Evolutionary conservation across 768 basidiomycete genomes (phyloP), one percentile per base, ranked within the genome.

Genomic region (Suillus bovinus): DNA sequence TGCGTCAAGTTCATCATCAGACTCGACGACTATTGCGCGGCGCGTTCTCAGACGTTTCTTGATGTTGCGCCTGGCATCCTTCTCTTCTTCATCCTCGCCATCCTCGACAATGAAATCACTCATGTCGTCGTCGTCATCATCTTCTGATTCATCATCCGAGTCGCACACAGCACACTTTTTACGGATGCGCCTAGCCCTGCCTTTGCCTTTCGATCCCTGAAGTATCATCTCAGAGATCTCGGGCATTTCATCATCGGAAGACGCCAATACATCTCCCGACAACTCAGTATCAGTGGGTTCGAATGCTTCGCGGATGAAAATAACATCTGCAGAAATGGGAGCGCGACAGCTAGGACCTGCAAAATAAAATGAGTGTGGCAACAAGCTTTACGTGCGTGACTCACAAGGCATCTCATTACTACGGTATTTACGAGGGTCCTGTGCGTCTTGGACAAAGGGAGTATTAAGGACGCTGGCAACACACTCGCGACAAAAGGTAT

Each of bases 401-500:
- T 64, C 71, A 85, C 87, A 87, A 47, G 83, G 79, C 9, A 83
- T 79, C 65, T 85, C 80, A 39, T 82, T 69, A 1, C 69, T 69
- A 44, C 77, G 79, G 66, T 78, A 78, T 27, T 74, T 74, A 13
- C 65, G 65, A 7, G 64, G 66, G 41, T 82, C 80, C 24, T 78
- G 76, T 2, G 68, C 70, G 34, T 72, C 78, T 20, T 76, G 76
- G 5, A 71, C 71, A 5, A 67, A 66, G 33, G 80, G 75, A 1
- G 70, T 68, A 47, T 82, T 76, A 46, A 88, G 66, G 27, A 84
- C 77, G 46, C 81, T 79, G n/a, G 73, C 82, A 79, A 64, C 76
- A 67, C 89, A 90, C 42, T 82, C 80, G 8, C 78, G 76, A 70
- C 89, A 90, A 72, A 88, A 90, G 1, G 80, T 71, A 66, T 90